Conservation (phyloP, 768 basidiomycete species). For the Hydnum rufescens region DNA sequence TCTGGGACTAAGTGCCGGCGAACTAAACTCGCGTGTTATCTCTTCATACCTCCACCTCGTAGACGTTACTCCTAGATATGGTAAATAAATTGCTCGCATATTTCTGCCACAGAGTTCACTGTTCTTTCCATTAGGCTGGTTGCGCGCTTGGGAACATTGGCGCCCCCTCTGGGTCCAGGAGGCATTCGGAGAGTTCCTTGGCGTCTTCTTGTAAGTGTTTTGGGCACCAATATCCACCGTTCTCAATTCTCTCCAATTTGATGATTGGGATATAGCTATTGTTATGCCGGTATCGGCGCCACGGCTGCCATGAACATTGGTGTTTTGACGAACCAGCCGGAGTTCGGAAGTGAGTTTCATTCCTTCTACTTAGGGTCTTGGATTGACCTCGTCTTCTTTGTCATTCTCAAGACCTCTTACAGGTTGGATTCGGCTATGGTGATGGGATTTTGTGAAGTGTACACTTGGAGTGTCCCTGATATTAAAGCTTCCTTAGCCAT, state of each 20-base stretch:
- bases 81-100: too few species aligned
- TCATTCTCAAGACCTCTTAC: not conserved
- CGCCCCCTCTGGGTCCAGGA: not conserved
- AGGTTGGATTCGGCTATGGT: not conserved
- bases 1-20: too few species aligned
- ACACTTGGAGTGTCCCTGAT: too few species aligned
- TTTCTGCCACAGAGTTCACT: too few species aligned
- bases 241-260: not conserved
- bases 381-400: not conserved
- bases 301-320: constrained; percentile 32
- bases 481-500: too few species aligned
- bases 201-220: not conserved
- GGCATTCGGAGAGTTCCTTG: not conserved
- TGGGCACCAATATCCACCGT: not conserved
- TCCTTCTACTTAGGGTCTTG: not conserved
- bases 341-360: constrained; percentile 29
- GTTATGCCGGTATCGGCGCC: constrained; percentile 30
- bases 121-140: not conserved
- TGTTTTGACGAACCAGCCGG: constrained; percentile 21
- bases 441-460: too few species aligned
- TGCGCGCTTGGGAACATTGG: not conserved
- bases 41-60: too few species aligned
- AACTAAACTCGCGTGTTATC: too few species aligned
- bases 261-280: not conserved
- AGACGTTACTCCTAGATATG: too few species aligned